Conservation (phyloP, 768 basidiomycete species). For the Pleurotus giganteus region DNA sequence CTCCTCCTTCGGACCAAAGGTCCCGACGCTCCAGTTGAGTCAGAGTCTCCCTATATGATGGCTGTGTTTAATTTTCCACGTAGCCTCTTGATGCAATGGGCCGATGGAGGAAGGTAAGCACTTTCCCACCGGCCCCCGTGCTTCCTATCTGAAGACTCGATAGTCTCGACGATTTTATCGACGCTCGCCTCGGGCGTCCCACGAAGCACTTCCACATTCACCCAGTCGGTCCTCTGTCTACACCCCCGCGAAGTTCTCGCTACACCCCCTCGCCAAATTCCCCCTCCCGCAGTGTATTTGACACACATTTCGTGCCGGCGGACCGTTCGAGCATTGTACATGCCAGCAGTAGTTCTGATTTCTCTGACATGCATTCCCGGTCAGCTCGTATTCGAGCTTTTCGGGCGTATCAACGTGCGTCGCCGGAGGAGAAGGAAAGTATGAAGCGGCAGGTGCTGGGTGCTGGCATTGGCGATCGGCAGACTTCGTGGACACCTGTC, state of each 20-base stretch:
- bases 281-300: constrained; percentile 19
- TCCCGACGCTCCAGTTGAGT: constrained; percentile 84
- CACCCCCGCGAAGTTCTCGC: not conserved
- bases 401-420: constrained; percentile 62
- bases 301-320: constrained; percentile 11
- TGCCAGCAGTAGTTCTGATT: constrained; percentile 12
- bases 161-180: constrained; percentile 84
- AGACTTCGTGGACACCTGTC: constrained; percentile 66
- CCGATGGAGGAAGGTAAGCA: constrained; percentile 72
- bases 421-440: constrained; percentile 61
- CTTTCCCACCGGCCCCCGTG: not conserved
- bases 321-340: constrained; percentile 17
- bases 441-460: constrained; percentile 28
- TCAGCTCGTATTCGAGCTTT: constrained; percentile 77
- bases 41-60: not conserved
- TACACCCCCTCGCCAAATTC: constrained; percentile 17
- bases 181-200: constrained; percentile 67
- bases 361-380: constrained; percentile 46
- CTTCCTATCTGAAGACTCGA: not conserved
- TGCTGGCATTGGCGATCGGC: constrained; percentile 36
- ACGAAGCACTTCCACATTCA: constrained; percentile 48
- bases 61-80: not conserved
- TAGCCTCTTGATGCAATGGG: constrained; percentile 92
- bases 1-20: constrained; percentile 83
- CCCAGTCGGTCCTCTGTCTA: constrained; percentile 27